Evolutionary conservation across 2,329 filamentous ascomycete genomes (phyloP).

Genomic region (Didymella pomorum): DNA sequence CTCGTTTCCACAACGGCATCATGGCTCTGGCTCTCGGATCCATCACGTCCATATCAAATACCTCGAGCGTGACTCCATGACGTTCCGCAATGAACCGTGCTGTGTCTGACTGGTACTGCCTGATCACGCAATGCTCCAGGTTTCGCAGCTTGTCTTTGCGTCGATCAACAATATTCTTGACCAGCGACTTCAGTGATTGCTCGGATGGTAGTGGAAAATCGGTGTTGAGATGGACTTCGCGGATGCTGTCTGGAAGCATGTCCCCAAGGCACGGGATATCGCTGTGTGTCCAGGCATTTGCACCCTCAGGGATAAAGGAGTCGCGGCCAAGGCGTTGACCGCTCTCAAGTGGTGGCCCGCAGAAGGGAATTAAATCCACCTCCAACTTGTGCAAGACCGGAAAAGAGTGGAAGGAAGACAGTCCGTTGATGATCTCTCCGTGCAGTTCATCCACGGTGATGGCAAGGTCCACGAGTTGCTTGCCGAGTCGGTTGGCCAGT

Average conservation of each 20-base stretch:
- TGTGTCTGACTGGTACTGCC: slow-evolving; percentile 37
- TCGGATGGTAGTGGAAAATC: slow-evolving; percentile 36
- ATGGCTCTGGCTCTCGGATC: slow-evolving; percentile 30
- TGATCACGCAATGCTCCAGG: slow-evolving; percentile 33
- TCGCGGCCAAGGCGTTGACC: slow-evolving; percentile 40
- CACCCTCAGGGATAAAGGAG: slow-evolving; percentile 29
- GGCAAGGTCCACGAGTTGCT: slow-evolving; percentile 38
- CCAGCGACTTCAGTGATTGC: slow-evolving; percentile 31
- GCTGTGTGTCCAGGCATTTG: slow-evolving; percentile 33
- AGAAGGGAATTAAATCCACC: slow-evolving; percentile 43
- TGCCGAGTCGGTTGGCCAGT: slow-evolving; percentile 36
- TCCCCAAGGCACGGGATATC: slow-evolving; percentile 48
- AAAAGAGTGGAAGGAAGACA: slow-evolving; percentile 42
- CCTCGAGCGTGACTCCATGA: slow-evolving; percentile 32
- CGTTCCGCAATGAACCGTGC: slow-evolving; percentile 27
- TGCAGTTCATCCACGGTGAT: slow-evolving; percentile 45
- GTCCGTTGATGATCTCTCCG: slow-evolving; percentile 43
- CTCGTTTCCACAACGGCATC: slow-evolving; percentile 47
- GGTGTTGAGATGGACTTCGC: slow-evolving; percentile 44
- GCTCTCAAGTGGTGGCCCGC: slow-evolving; percentile 46
- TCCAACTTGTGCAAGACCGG: slow-evolving; percentile 36
- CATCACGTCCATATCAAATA: slow-evolving; percentile 28
- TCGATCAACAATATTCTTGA: slow-evolving; percentile 43
- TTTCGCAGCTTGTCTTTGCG: slow-evolving; percentile 28
- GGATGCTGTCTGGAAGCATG: slow-evolving; percentile 43